Evolutionary conservation across 345 rosid genomes (phyloP), one percentile per base, ranked within the genome.

Genomic region (Camelina sativa): DNA sequence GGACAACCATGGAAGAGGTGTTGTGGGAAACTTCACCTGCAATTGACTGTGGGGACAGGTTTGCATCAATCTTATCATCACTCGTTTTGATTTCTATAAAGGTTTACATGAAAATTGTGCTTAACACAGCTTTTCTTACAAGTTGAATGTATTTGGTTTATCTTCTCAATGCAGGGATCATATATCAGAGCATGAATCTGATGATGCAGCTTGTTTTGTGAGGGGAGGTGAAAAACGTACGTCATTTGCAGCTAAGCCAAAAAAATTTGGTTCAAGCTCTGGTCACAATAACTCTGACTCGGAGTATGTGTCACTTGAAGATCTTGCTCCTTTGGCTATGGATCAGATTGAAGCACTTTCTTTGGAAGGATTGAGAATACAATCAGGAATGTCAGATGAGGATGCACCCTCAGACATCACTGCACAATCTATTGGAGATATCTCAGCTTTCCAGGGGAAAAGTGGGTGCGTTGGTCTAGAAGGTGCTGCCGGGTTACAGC

Each of bases 261-360:
- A 69, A 44, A 82, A 72, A 65, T 37, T 58, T 11, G 76, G 73
- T 65, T 82, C 90, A 71, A 69, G 73, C 66, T 77, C 87, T 19
- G 76, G 76, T 70, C 54, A 41, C 5, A 80, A 41, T 64, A 88
- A 79, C 60, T 66, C 75, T 61, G 85, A 80, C 69, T 76, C 89
- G 5, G 97, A 93, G 57, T 93, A 85, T 79, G 97, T 87, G 71
- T 89, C 96, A 75, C 86, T 94, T 28, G 98, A 94, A 82, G 93
- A 94, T 77, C 91, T 94, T 62, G 98, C 98, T 73, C 98, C 97
- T 62, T 80, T 94, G 83, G 98, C 98, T 61, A 86, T 94, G 93
- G 91, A 91, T 81, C 93, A 94, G 86, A 89, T 94, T 63, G 98
- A 94, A 86, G 96, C 96, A 47, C 96, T 94, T 76, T 87, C 97